phyloP scores from a whole-genome alignment of 1,284 basidiomycete species.

The Fistulina hepatica region DNA sequence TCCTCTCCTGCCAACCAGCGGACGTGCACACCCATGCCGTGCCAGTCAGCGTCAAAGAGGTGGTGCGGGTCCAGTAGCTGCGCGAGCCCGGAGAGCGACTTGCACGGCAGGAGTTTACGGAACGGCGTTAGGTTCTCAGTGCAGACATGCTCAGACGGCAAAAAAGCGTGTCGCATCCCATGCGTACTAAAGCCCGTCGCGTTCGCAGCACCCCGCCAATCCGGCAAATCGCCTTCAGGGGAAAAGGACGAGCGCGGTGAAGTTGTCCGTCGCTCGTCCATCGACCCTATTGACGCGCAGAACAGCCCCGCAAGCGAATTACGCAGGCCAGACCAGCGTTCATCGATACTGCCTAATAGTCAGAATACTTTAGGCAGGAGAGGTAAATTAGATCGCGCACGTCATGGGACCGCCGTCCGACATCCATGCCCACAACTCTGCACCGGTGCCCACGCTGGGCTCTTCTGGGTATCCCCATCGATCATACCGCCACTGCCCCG shows the following conservation, averaged over 20 bases:
- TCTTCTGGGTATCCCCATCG: constrained; percentile 79
- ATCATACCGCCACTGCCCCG: constrained; percentile 85
- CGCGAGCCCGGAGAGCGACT: constrained; percentile 83
- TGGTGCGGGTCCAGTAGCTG: constrained; percentile 76
- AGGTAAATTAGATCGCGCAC: constrained; percentile 28
- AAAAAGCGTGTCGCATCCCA: constrained; percentile 61
- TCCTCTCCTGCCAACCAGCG: constrained; percentile 35
- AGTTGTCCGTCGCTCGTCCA: constrained; percentile 63
- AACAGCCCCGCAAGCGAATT: constrained; percentile 89
- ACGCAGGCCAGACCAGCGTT: constrained; percentile 76
- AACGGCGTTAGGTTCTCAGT: constrained; percentile 97
- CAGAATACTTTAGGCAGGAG: constrained; percentile 7
- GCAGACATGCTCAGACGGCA: constrained; percentile 80
- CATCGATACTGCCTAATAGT: constrained; percentile 43
- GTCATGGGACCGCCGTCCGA: constrained; percentile 40
- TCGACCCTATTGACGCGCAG: constrained; percentile 80
- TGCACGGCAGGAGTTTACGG: constrained; percentile 89
- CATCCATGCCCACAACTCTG: constrained; percentile 88
- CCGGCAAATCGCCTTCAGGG: constrained; percentile 46
- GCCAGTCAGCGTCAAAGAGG: constrained; percentile 82
- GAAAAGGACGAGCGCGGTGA: constrained; percentile 48
- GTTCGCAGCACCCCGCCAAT: constrained; percentile 27
- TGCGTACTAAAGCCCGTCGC: no score
- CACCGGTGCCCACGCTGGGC: constrained; percentile 70
- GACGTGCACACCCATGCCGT: constrained; percentile 76